phyloP scores from a whole-genome alignment of 495 filamentous ascomycete species.

The Pseudevernia furfuracea region DNA sequence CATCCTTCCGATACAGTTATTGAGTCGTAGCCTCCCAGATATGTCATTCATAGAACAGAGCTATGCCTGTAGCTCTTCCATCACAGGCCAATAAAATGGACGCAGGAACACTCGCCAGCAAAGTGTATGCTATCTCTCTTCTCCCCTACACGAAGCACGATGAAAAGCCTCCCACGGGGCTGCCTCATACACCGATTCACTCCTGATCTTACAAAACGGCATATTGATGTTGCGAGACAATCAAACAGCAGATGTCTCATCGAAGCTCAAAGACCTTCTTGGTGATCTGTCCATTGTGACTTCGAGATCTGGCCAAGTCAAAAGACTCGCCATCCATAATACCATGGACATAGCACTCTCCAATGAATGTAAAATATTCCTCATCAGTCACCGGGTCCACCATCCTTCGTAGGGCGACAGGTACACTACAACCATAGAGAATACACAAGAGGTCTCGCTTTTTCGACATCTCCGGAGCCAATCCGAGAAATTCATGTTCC shows the following conservation, averaged over 20 bases:
- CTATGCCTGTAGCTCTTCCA: neutral
- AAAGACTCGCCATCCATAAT: constrained; percentile 36
- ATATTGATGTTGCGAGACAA: neutral
- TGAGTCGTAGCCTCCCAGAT: neutral
- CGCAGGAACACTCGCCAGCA: neutral
- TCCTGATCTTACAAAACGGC: neutral
- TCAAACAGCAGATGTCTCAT: neutral
- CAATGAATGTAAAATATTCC: constrained; percentile 25
- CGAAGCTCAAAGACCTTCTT: constrained; percentile 3
- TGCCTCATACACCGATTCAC: neutral
- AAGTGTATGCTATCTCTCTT: neutral
- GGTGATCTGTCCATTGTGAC: neutral
- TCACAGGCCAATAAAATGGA: neutral
- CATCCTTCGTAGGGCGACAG: constrained; percentile 32
- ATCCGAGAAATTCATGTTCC: neutral
- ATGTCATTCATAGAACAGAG: neutral
- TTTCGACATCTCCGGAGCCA: neutral
- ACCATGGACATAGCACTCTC: constrained; percentile 34
- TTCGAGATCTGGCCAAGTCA: constrained; percentile 26
- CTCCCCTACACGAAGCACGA: neutral
- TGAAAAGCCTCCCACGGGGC: neutral
- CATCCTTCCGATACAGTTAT: neutral
- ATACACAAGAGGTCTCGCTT: constrained; percentile 34
- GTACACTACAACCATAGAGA: constrained; percentile 39
- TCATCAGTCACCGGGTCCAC: neutral